These are phyloP conservation scores for Ogataea pilisensis DNA, from an alignment of 805 yeast species.

Conservation along the genomic window DNA sequence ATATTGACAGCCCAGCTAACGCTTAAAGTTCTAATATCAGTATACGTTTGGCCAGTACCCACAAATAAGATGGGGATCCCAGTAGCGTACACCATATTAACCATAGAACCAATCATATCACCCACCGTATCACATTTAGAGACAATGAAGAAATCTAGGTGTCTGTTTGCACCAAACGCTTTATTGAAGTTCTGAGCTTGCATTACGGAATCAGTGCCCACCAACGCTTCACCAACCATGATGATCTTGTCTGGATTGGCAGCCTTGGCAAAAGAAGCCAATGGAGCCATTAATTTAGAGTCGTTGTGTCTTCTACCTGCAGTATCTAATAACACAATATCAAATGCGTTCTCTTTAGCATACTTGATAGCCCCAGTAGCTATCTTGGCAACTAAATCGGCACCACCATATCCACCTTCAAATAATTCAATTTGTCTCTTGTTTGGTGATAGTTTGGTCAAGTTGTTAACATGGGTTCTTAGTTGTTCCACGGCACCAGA, in stretches of 20 bases:
- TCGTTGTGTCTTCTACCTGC: conserved; percentile 98
- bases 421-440: conserved; percentile 61
- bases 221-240: conserved; percentile 98
- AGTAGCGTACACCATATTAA: conserved; percentile 95
- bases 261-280: conserved; percentile 90
- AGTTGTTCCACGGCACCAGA: conserved; percentile 99
- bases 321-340: conserved; percentile 89
- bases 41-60: conserved; percentile 96
- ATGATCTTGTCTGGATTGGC: conserved; percentile 95
- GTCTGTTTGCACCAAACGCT: conserved; percentile 83
- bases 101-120: conserved; percentile 93
- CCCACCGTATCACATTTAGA: conserved; percentile 98
- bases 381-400: conserved; percentile 87
- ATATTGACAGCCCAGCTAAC: conserved; percentile 90
- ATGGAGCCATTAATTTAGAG: conserved; percentile 89
- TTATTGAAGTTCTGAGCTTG: conserved; percentile 91
- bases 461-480: conserved; percentile 85
- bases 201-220: conserved; percentile 94
- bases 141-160: conserved; percentile 84
- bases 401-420: conserved; percentile 96
- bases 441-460: conserved; percentile 58
- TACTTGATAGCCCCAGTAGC: conserved; percentile 86
- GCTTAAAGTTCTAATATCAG: conserved; percentile 85
- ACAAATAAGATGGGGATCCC: conserved; percentile 93
- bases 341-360: conserved; percentile 67